These are phyloP conservation scores for Salisapilia sapeloensis DNA, from an alignment of 352 stramenopile genomes.

Conservation along the genomic window DNA sequence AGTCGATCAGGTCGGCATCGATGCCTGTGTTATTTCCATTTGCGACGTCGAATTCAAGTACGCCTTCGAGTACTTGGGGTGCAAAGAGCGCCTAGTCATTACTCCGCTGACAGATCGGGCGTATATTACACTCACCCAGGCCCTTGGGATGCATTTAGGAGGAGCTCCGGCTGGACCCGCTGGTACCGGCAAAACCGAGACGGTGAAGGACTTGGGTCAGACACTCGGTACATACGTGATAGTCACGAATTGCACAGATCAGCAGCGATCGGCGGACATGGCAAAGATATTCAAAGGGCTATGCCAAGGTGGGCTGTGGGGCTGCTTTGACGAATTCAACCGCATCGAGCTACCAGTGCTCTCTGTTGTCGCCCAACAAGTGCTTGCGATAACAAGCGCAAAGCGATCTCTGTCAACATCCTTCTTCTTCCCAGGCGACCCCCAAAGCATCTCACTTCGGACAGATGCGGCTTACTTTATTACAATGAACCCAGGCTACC, in stretches of 20 bases:
- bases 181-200: constrained; percentile 87
- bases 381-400: constrained; percentile 73
- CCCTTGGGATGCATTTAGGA: constrained; percentile 78
- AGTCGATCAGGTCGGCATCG: constrained; percentile 79
- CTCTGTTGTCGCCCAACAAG: constrained; percentile 85
- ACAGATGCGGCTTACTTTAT: constrained; percentile 74
- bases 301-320: constrained; percentile 83
- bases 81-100: constrained; percentile 79
- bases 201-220: constrained; percentile 81
- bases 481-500: constrained; percentile 91
- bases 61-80: constrained; percentile 89
- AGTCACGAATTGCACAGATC: constrained; percentile 87
- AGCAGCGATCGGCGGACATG: constrained; percentile 85
- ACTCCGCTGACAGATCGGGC: constrained; percentile 83
- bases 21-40: constrained; percentile 89
- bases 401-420: constrained; percentile 27
- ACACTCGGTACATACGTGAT: constrained; percentile 85
- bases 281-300: constrained; percentile 88
- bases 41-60: constrained; percentile 85
- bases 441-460: constrained; percentile 32
- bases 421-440: constrained; percentile 55
- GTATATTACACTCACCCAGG: constrained; percentile 84
- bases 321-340: constrained; percentile 89
- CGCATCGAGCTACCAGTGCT: constrained; percentile 86
- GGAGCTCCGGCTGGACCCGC: constrained; percentile 73